These are phyloP conservation scores for Populus deltoides DNA, from an alignment of 345 rosid genomes.

Conservation along the genomic window DNA sequence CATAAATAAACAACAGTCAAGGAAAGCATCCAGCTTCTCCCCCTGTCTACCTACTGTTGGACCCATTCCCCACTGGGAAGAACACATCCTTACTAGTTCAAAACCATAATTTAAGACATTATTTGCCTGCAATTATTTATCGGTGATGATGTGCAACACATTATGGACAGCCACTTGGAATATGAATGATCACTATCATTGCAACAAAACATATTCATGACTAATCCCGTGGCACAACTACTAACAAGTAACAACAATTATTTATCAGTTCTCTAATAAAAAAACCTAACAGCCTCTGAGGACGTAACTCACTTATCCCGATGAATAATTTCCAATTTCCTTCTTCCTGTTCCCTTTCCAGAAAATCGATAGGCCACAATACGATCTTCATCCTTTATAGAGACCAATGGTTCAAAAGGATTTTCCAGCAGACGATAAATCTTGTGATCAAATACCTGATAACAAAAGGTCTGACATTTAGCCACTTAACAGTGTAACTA, in stretches of 20 bases:
- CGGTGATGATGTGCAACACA: neutral
- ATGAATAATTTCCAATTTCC: constrained; percentile 60
- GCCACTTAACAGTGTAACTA: constrained; percentile 10
- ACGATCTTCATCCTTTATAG: constrained; percentile 71
- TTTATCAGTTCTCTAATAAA: neutral
- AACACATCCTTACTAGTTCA: neutral
- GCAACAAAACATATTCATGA: neutral
- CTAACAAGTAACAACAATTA: neutral
- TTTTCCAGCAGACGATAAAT: constrained; percentile 55
- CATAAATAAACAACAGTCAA: neutral
- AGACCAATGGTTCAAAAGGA: constrained; percentile 44
- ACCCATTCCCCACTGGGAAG: neutral
- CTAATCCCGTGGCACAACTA: neutral
- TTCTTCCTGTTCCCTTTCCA: constrained; percentile 55
- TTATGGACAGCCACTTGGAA: neutral
- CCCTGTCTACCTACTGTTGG: neutral
- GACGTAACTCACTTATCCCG: constrained; percentile 52
- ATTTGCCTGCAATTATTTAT: neutral
- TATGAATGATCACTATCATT: neutral
- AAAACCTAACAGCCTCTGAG: constrained; percentile 1
- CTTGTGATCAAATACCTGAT: constrained; percentile 63
- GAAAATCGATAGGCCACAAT: constrained; percentile 78
- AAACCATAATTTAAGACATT: neutral
- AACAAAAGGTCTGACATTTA: constrained; percentile 17
- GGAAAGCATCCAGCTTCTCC: neutral